Conservation (phyloP, 352 stramenopile genomes). For the Pythium aquatile region DNA sequence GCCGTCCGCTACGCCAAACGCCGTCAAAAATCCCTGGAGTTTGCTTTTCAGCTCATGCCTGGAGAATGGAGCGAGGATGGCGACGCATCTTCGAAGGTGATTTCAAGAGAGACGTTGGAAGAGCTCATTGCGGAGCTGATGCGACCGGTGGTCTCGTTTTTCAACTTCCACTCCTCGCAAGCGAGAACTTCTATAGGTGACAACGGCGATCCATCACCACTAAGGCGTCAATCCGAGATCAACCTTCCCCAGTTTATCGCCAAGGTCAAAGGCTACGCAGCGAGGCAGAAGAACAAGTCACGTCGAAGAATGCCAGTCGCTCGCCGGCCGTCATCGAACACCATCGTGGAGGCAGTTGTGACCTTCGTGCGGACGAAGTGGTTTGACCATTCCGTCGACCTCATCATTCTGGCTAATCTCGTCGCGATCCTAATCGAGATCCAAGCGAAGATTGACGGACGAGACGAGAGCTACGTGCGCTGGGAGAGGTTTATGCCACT, state of each 20-base stretch:
- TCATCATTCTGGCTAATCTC: slow-evolving; percentile 46
- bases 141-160: slow-evolving; percentile 22
- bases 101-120: slow-evolving; percentile 17
- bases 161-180: background rate
- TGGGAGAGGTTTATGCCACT: slow-evolving; percentile 61
- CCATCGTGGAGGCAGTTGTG: slow-evolving; percentile 27
- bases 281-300: slow-evolving; percentile 23
- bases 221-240: slow-evolving; percentile 14
- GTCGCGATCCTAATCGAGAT: slow-evolving; percentile 50
- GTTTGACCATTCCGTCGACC: slow-evolving; percentile 39
- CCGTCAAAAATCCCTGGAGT: slow-evolving; percentile 46
- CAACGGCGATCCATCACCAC: background rate
- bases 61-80: slow-evolving; percentile 10
- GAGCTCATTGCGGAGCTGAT: slow-evolving; percentile 21
- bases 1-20: slow-evolving; percentile 31
- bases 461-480: slow-evolving; percentile 24
- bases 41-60: slow-evolving; percentile 45
- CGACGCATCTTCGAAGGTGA: slow-evolving; percentile 14
- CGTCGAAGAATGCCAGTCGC: background rate
- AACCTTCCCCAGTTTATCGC: slow-evolving; percentile 14
- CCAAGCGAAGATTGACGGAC: slow-evolving; percentile 41
- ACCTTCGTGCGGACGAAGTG: slow-evolving; percentile 29
- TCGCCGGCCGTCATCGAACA: slow-evolving; percentile 1
- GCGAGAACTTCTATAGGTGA: background rate
- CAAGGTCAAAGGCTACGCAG: slow-evolving; percentile 25